Base-by-base conservation (phyloP, 2,329 filamentous ascomycete genomes). In the Fusarium sarcochroum region DNA sequence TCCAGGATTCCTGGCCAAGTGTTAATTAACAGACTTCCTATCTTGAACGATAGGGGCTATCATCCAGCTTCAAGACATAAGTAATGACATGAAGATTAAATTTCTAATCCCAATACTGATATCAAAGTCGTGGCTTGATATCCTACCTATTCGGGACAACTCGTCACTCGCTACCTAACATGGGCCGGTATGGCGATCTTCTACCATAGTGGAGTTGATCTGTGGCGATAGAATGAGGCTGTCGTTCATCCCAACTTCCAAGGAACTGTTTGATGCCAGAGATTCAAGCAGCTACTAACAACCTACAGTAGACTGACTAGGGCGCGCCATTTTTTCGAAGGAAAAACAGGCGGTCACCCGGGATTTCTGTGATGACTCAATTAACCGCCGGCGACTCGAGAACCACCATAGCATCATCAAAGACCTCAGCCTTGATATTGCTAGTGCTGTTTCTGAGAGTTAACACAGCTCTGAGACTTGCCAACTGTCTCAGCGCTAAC, bases 301-400 rank as follows among this genome's bases (percentile, higher is more conserved):
- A 44, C 13, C 11, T 20, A 27, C n/a, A n/a, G n/a, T n/a, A 21
- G 23, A 51, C 18, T 38, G 44, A 23, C 63, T 58, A 63, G 41
- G 3, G 54, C 59, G 60, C 63, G 58, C 55, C 42, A 69, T 67
- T 65, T 66, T 60, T 56, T 66, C 59, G 47, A 59, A 10, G 13
- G 10, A 30, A 6, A 35, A 17, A 9, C 6, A 35, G 17, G 15
- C 7, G 34, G 7, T 17, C 34, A 15, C 17, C 6, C 17, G 9
- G 34, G 34, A 7, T 17, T 15, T 4, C 17, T 35, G 15, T 17
- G 34, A 35, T 35, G 34, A n/a, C n/a, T 5, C 37, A 15, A 7
- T 11, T 18, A 27, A 14, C 11, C 9, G 27, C 27, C 37, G n/a
- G 2, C 41, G 20, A 20, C 14, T 46, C 30, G 32, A 25, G 7